Base-by-base conservation (phyloP, 352 stramenopile genomes). In the Globisporangium barbulae region DNA sequence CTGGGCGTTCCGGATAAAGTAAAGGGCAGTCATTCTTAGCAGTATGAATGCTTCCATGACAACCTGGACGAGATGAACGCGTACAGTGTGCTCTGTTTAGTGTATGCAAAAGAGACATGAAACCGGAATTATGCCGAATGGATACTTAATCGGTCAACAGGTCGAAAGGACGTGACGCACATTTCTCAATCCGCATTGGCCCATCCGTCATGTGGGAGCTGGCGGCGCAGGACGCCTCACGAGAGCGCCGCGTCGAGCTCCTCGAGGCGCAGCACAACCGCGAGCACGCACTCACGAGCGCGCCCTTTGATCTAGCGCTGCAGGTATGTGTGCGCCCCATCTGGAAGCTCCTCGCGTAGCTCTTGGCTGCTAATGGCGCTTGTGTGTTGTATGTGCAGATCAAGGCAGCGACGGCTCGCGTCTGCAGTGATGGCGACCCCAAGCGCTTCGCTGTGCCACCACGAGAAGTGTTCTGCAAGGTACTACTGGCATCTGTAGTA, bases 391-490 rank as follows among this genome's bases (percentile, higher is more conserved):
- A n/a, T 53, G 35, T 30, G 8, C n/a, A 67, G 61, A 58, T 49
- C 15, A 28, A 13, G 5, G 53, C 31, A 8, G 61, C 61, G 10
- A 19, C 49, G 10, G 37, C 39, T 8, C 61, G 47, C 17, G 49
- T 21, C 8, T 67, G 22, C 12, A 8, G 6, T 8, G 41, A n/a
- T 5, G 9, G 50, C 8, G 60, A 61, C 19, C 19, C 62, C 22
- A 75, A 79, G 44, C 53, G 41, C n/a, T 66, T 79, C 28, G 25
- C 8, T 4, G 19, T 49, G 5, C 72, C 75, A 13, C 72, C 72
- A 19, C 61, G 13, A 0, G 75, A 77, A 19, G 13, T 69, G 5
- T 75, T 75, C 52, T 83, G 75, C 44, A 68, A 78, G 74, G 74
- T 79, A 66, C 3, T 21, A 35, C 9, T 8, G 9, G 41, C 41